Percentiles rank a stretch among this genome's conserved stretches.
Evolutionary conservation across 768 basidiomycete species (phyloP).

Genomic region (Lactifluus pinguis): DNA sequence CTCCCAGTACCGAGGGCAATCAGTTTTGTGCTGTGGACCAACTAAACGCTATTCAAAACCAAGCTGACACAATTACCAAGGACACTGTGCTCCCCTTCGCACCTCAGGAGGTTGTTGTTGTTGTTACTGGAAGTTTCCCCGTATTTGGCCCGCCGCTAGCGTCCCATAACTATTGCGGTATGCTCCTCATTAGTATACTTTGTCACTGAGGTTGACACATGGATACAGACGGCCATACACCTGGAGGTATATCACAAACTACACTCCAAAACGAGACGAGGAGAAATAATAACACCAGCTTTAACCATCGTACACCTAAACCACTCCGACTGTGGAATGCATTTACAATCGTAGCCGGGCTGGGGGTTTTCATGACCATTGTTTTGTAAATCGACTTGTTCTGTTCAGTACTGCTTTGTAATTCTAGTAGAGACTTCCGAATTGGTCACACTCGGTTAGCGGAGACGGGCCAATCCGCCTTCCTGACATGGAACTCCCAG

Average conservation of each 20-base stretch:
- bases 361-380: neutral
- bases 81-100: neutral
- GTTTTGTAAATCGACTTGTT: neutral
- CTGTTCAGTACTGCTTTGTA: no score
- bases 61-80: conserved; percentile 7
- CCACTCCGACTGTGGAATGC: neutral
- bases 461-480: no score
- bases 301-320: neutral
- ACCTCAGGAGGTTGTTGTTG: neutral
- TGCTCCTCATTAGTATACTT: conserved; percentile 6
- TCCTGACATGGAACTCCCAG: conserved; percentile 13
- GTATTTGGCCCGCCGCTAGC: conserved; percentile 16
- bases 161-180: conserved; percentile 30
- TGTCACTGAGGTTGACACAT: neutral
- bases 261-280: conserved; percentile 5
- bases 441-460: neutral
- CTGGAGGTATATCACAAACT: conserved; percentile 23
- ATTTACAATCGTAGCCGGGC: neutral
- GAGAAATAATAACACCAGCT: no score
- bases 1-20: conserved; percentile 27
- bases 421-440: neutral
- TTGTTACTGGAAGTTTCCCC: conserved; percentile 12
- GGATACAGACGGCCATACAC: conserved; percentile 23
- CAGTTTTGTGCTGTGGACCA: conserved; percentile 51
- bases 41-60: conserved; percentile 43